Base-by-base conservation (phyloP, 148 eudicot species). In the Heliosperma pusillum region DNA sequence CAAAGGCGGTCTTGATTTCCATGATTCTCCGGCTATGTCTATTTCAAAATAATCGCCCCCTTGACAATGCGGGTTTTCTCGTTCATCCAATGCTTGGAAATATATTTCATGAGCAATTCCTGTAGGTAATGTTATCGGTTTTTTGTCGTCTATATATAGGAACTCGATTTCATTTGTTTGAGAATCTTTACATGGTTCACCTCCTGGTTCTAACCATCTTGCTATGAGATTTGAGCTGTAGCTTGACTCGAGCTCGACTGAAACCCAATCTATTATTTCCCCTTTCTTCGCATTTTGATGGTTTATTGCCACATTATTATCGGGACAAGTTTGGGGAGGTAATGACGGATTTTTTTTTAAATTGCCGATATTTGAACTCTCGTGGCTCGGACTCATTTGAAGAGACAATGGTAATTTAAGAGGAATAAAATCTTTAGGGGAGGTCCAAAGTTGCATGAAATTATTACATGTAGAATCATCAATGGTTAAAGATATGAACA, bases 41-140 rank as follows among this genome's bases (percentile, higher is more conserved):
- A 86, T 85, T 79, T 96, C 99, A 64, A 89, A 92, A 66, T 90
- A 96, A 71, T 96, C 99, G 3, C 93, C 99, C 58, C 99, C 99
- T 15, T 73, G 4, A 74, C 99, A 92, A 56, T 30, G 88, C 24
- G 79, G 77, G 3, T 82, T 83, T 42, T 95, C 97, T 19, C 76
- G 73, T 25, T 84, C 90, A 80, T 96, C 97, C 78, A 96, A 26
- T 19, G 97, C 89, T 27, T 87, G 97, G 64, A 96, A 89, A 60
- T 83, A 73, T 71, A 89, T 79, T 71, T 89, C 91, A 79, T 92
- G 97, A 71, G 72, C 84, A 27, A 72, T 61, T 42, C 94, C 97
- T 7, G 89, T 77, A 13, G 89, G 45, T 13, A 96, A 77, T 30
- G 71, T 74, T n/a, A 89, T 61, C 7, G 72, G 52, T 13, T 77